Evolutionary conservation across 306 rosid species (phyloP), one percentile per base, ranked within the genome.

Genomic region (Cicer bijugum): DNA sequence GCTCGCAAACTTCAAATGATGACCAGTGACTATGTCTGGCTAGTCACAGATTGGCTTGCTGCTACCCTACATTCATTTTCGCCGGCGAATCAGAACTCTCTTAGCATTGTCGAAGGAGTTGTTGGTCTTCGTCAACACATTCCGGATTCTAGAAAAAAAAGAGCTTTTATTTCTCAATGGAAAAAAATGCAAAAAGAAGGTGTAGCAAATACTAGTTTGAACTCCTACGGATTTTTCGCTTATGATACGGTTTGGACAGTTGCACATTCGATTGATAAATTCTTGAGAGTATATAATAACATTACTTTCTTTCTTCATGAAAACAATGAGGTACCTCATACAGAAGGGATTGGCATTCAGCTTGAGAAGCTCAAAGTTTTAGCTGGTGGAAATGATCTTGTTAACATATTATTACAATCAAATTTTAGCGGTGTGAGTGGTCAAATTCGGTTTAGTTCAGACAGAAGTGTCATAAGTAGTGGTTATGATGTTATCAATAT

Each of bases 31-130:
- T 94, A 84, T 60, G 97, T 87, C 19, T 94, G 99, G 99, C 84
- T 94, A 63, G 92, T 90, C 51, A 89, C 96, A 0, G 97, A 94
- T 81, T 94, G 96, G 97, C 89, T 94, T 51, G 83, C 91, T 75
- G 55, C 91, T 62, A 91, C 99, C 44, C 8, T 91, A 8, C 91
- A 88, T 82, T 91, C 99, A 15, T 75, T 82, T 67, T 72, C 83
- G 23, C 76, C 85, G 1, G 50, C 20, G 69, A 83, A 75, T 69
- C 83, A 33, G 74, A 57, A 92, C 8, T 68, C 89, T 63, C 76
- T 88, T 20, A 48, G 46, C 65, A 50, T 80, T 56, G 83, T 94
- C 28, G 86, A 89, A 82, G 99, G 99, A 14, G 90, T 94, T 38
- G 99, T 94, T 69, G 85, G 84, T 47, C 84, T 94, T 72, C 96